Conservation (phyloP, 208 protist species). For the Leishmania turanica region DNA sequence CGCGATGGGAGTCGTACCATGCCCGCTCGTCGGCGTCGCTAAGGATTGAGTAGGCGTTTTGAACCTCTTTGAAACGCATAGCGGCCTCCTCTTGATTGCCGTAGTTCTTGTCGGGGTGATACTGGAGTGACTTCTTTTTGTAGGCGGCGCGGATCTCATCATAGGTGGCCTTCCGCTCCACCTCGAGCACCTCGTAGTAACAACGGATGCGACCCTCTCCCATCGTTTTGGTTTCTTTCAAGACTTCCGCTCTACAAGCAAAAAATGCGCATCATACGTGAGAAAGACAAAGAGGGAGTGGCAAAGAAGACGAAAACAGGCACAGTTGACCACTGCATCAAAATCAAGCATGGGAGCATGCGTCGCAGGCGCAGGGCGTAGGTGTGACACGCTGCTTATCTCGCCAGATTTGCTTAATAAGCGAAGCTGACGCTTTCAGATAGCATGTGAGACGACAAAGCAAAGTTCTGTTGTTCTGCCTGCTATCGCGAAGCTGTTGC, state of each 20-base stretch:
- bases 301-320: background rate
- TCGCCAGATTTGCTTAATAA: background rate
- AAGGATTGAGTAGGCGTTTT: constrained; percentile 91
- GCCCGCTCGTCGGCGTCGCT: constrained; percentile 84
- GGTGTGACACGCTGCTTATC: background rate
- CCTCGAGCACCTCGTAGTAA: constrained; percentile 89
- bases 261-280: background rate
- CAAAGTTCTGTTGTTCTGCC: background rate
- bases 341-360: background rate
- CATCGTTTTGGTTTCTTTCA: constrained; percentile 21
- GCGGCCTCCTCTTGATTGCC: constrained; percentile 77
- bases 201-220: constrained; percentile 58
- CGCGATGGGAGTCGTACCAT: constrained; percentile 92
- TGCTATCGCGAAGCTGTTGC: background rate
- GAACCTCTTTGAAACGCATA: constrained; percentile 84
- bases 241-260: background rate
- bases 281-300: background rate
- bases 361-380: background rate
- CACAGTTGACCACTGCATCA: background rate
- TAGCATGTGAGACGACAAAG: background rate
- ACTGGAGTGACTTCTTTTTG: constrained; percentile 83
- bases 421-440: background rate
- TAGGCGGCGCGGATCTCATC: constrained; percentile 89
- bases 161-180: constrained; percentile 73
- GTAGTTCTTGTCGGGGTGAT: constrained; percentile 93